Evolutionary conservation across 1,139 yeast species (phyloP), one percentile per base, ranked within the genome.

Genomic region (Wickerhamomyces sp.): DNA sequence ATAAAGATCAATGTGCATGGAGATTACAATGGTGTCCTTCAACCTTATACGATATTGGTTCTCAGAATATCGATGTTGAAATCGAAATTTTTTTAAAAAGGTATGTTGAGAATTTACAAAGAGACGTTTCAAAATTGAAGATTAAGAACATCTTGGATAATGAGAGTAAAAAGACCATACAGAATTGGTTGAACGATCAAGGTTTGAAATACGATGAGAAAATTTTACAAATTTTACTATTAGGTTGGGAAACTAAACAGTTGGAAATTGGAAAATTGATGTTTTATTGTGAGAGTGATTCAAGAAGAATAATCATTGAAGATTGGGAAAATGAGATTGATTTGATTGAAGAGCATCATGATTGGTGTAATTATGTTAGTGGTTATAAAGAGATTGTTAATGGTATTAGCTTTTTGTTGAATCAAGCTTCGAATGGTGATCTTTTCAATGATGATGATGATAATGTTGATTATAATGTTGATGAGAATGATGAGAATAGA

Each of bases 191-290:
- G 10, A 12, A 17, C 9, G 14, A 25, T 9, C 10, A 35, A 12
- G 28, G 26, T 4, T 10, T 40, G 2, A 28, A 29, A 7, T 21
- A 17, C n/a, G 29, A 38, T 23, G 31, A 19, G 5, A 26, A 21
- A 6, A 30, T 40, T 2, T 36, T 37, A 6, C 37, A 38, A 16
- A 18, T 55, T 2, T 39, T 52, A 2, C 33, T 62, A 9, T 41
- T 61, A 4, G 68, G 68, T 2, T 64, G 68, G 68, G 16, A 5
- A 2, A 13, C 55, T 36, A 15, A 30, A 4, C 32, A 30, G 12
- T n/a, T n/a, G n/a, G 16, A 23, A 9, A 28, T 26, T 8, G 34
- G 30, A 1, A 17, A 7, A 1, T 8, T 21, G 2, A 36, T 64
- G 1, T 34, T 62, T 15, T 37, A 39, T 11, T 62, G 66, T 26